Evolutionary conservation across 768 basidiomycete genomes (phyloP).

Genomic region (Leccinum truebloodii): DNA sequence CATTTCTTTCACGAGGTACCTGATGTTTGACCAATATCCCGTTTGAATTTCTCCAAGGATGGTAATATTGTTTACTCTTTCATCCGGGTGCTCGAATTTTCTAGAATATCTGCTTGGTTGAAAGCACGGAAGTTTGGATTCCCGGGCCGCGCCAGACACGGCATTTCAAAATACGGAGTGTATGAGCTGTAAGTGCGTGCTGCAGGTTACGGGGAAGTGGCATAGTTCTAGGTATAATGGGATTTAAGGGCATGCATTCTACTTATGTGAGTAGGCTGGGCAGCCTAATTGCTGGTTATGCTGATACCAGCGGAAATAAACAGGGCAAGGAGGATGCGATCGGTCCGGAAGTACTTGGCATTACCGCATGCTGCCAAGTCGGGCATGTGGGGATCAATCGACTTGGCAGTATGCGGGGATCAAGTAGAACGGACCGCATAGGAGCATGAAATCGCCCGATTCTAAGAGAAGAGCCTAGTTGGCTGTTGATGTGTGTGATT

Average conservation of each 20-base stretch:
- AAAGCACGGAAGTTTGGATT: not conserved
- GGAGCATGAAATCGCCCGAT: not conserved
- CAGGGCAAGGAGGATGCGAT: not conserved
- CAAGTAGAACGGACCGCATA: not conserved
- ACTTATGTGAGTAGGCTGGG: not conserved
- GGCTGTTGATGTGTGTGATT: no score
- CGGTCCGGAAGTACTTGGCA: not conserved
- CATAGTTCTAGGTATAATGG: not conserved
- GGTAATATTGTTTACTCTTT: slow-evolving; percentile 8
- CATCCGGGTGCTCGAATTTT: not conserved
- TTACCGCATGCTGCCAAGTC: not conserved
- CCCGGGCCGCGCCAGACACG: not conserved
- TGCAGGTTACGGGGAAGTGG: not conserved
- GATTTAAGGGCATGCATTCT: not conserved
- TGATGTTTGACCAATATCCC: slow-evolving; percentile 9
- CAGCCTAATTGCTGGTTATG: not conserved
- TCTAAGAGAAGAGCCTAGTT: not conserved
- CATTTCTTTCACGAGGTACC: slow-evolving; percentile 9
- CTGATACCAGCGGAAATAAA: not conserved
- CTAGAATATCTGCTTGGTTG: not conserved
- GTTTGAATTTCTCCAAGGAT: slow-evolving; percentile 1
- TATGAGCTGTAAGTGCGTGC: not conserved
- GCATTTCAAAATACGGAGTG: not conserved
- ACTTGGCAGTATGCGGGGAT: not conserved
- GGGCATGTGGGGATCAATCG: not conserved